A percentile compares a stretch with the other conserved stretches of the same genome.
Evolutionary conservation across 2,329 filamentous ascomycete species (phyloP).

Genomic region (Hymenoscyphus fructigenus): DNA sequence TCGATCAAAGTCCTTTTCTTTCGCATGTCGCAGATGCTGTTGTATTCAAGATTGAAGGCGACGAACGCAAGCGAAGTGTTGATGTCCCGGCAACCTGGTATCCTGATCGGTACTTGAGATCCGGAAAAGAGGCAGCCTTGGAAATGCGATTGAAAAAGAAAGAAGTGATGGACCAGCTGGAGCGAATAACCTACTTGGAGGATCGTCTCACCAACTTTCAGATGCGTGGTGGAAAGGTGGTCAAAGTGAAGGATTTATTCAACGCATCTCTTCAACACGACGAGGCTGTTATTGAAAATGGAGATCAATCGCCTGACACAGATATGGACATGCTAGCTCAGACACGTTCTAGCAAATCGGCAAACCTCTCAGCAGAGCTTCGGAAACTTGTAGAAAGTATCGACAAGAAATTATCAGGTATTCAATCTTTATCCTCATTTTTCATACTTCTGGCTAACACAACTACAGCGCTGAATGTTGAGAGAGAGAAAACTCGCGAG

Average conservation of each 20-base stretch:
- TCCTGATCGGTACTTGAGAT: conserved; percentile 52
- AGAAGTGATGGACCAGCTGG: conserved; percentile 31
- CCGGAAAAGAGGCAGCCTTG: conserved; percentile 46
- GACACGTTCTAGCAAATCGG: conserved; percentile 15
- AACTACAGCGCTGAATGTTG: conserved; percentile 29
- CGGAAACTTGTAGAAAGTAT: conserved; percentile 33
- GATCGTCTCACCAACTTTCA: conserved; percentile 30
- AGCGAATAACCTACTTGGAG: conserved; percentile 30
- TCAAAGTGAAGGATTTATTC: conserved; percentile 36
- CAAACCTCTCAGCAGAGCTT: conserved; percentile 31
- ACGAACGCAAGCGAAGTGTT: conserved; percentile 44
- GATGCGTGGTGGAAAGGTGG: conserved; percentile 23
- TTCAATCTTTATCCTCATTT: neutral
- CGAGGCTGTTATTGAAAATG: conserved; percentile 22
- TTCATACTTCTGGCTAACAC: conserved; percentile 21
- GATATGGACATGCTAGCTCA: conserved; percentile 17
- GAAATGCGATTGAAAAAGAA: conserved; percentile 40
- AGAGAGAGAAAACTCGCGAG: conserved; percentile 33
- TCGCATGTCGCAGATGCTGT: conserved; percentile 48
- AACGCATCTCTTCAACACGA: conserved; percentile 35
- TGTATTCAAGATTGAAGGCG: conserved; percentile 45
- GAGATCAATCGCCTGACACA: conserved; percentile 16
- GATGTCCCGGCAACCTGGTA: conserved; percentile 54
- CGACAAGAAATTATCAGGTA: conserved; percentile 36
- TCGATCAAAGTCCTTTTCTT: conserved; percentile 32